Percentiles rank a stretch among this genome's conserved stretches.
Conservation (phyloP, 108 stramenopile genomes). For the Skeletonema menzelii region DNA sequence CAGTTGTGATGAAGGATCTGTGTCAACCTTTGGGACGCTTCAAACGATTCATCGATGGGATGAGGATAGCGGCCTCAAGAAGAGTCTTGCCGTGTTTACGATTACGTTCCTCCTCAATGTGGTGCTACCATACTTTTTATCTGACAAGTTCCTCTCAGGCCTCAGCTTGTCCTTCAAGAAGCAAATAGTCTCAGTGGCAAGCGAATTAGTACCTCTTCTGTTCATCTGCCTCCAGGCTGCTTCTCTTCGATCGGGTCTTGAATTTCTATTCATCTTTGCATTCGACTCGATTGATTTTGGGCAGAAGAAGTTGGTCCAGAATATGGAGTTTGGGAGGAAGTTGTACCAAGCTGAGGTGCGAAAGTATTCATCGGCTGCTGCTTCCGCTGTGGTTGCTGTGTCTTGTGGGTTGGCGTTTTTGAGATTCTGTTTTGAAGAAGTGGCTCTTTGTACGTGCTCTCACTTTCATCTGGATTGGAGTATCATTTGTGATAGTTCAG, state of each 20-base stretch:
- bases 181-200: not conserved
- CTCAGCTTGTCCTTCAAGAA: not conserved
- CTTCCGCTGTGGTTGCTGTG: constrained; percentile 4
- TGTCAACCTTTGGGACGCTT: not conserved
- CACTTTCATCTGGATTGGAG: not conserved
- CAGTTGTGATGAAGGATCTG: not conserved
- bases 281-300: constrained; percentile 45
- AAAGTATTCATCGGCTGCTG: constrained; percentile 14
- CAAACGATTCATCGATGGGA: not conserved
- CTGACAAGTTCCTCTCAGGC: not conserved
- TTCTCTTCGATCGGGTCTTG: constrained; percentile 17
- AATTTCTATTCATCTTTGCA: constrained; percentile 19
- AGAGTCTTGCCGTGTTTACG: not conserved
- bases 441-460: not conserved
- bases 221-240: constrained; percentile 25
- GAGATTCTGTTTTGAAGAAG: not conserved
- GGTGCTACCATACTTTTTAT: not conserved
- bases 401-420: constrained; percentile 8
- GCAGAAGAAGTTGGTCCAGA: constrained; percentile 31
- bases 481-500: constrained; percentile 8
- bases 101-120: not conserved
- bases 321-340: constrained; percentile 28
- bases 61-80: not conserved
- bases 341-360: constrained; percentile 21
- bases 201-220: constrained; percentile 6